Evolutionary conservation across 768 basidiomycete species (phyloP).

Genomic region (Lepiota venenata): DNA sequence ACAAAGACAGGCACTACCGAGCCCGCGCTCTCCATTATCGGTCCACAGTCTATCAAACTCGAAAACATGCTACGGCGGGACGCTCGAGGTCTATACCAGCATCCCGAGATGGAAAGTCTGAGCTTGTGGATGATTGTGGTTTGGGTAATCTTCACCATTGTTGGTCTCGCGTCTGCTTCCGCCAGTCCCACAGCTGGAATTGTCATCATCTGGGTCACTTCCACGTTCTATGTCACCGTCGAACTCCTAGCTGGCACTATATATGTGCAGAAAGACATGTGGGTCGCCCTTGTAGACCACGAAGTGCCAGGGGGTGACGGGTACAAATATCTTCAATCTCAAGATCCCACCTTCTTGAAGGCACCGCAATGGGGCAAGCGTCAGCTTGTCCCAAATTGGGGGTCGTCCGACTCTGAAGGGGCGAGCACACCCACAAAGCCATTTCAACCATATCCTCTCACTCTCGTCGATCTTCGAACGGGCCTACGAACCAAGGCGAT

Average conservation of each 20-base stretch:
- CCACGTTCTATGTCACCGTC: not conserved
- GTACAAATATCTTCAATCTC: slow-evolving; percentile 6
- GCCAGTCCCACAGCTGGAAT: not conserved
- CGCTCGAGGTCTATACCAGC: not conserved
- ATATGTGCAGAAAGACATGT: slow-evolving; percentile 9
- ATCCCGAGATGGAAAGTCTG: not conserved
- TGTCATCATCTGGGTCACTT: not conserved
- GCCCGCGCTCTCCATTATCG: slow-evolving; percentile 9
- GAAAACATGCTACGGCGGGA: slow-evolving; percentile 11
- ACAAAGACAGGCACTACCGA: not conserved
- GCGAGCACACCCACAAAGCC: not conserved
- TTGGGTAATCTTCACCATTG: not conserved
- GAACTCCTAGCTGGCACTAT: slow-evolving; percentile 2
- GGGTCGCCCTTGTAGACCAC: slow-evolving; percentile 11
- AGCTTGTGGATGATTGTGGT: not conserved
- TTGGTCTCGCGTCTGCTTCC: not conserved
- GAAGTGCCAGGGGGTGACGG: not conserved
- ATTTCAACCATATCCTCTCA: not conserved
- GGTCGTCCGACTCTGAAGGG: not conserved
- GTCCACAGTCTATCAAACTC: slow-evolving; percentile 4
- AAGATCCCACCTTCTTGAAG: slow-evolving; percentile 9
- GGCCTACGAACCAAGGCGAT: slow-evolving; percentile 2
- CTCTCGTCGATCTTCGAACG: slow-evolving; percentile 5
- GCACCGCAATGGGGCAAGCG: slow-evolving; percentile 11
- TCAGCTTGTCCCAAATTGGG: slow-evolving; percentile 5